Conservation (phyloP, 2,329 filamentous ascomycete genomes). For the Fusarium tupiense region DNA sequence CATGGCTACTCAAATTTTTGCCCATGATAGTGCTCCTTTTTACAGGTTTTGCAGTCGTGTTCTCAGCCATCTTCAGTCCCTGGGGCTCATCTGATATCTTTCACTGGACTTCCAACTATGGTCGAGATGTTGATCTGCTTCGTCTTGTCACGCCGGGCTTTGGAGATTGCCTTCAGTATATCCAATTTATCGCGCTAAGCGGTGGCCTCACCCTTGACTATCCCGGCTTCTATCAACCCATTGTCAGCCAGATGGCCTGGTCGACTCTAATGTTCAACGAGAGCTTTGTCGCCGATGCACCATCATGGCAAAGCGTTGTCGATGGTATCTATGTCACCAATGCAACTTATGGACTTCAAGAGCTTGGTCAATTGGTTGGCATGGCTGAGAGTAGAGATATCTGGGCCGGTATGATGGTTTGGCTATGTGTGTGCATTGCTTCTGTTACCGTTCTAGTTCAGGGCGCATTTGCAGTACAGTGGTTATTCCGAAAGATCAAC, state of each 20-base stretch:
- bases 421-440: slow-evolving; percentile 81
- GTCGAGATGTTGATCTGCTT: slow-evolving; percentile 89
- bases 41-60: slow-evolving; percentile 82
- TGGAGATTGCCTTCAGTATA: slow-evolving; percentile 95
- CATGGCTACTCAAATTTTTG: slow-evolving; percentile 77
- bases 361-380: slow-evolving; percentile 82
- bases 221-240: slow-evolving; percentile 93
- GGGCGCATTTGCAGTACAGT: slow-evolving; percentile 78
- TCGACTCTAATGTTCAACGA: slow-evolving; percentile 92
- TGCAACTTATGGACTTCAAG: slow-evolving; percentile 81
- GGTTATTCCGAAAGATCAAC: slow-evolving; percentile 77
- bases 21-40: slow-evolving; percentile 82
- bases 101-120: slow-evolving; percentile 97
- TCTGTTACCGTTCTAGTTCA: slow-evolving; percentile 76
- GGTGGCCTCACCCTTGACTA: slow-evolving; percentile 89
- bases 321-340: slow-evolving; percentile 91
- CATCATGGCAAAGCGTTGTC: slow-evolving; percentile 72
- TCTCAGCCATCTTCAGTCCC: slow-evolving; percentile 88
- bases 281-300: slow-evolving; percentile 78
- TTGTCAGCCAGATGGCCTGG: slow-evolving; percentile 88
- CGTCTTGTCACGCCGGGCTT: slow-evolving; percentile 95
- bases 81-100: slow-evolving; percentile 94
- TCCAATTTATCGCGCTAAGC: slow-evolving; percentile 90
- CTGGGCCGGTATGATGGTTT: slow-evolving; percentile 94
- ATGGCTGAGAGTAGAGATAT: slow-evolving; percentile 81